Evolutionary conservation across 768 basidiomycete genomes (phyloP).

Genomic region (Suillus luteus): DNA sequence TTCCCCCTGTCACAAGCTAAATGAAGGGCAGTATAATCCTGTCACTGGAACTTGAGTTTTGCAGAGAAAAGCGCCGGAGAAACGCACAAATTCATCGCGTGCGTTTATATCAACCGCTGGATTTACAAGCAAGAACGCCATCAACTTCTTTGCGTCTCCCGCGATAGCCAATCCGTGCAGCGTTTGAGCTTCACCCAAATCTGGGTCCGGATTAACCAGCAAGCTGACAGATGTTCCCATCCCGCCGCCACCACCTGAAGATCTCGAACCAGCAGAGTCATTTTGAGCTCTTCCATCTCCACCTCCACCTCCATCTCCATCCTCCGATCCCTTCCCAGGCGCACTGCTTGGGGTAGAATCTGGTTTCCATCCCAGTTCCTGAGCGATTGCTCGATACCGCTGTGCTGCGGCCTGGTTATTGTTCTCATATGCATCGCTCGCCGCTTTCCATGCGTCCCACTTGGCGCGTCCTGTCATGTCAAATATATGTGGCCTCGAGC

Average conservation of each 20-base stretch:
- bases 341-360: constrained; percentile 21
- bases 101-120: constrained; percentile 54
- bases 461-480: constrained; percentile 81
- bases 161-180: constrained; percentile 66
- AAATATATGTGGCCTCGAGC: constrained; percentile 70
- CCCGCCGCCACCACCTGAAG: constrained; percentile 37
- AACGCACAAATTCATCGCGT: constrained; percentile 73
- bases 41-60: constrained; percentile 13
- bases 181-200: constrained; percentile 41
- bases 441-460: constrained; percentile 79
- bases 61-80: neutral
- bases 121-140: constrained; percentile 43
- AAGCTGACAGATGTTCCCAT: constrained; percentile 68
- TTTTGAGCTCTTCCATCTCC: constrained; percentile 49
- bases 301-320: constrained; percentile 36
- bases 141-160: constrained; percentile 50
- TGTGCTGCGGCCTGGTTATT: constrained; percentile 51
- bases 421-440: constrained; percentile 50
- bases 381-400: constrained; percentile 71
- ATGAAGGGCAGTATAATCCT: constrained; percentile 91
- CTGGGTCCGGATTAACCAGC: constrained; percentile 43
- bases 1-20: constrained; percentile 85
- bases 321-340: constrained; percentile 13
- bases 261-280: constrained; percentile 36
- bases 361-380: constrained; percentile 66